A percentile compares a stretch with the other conserved stretches of the same genome.
Conservation (phyloP, 2,329 filamentous ascomycete species). For the Lecanoromycetidae sp. region DNA sequence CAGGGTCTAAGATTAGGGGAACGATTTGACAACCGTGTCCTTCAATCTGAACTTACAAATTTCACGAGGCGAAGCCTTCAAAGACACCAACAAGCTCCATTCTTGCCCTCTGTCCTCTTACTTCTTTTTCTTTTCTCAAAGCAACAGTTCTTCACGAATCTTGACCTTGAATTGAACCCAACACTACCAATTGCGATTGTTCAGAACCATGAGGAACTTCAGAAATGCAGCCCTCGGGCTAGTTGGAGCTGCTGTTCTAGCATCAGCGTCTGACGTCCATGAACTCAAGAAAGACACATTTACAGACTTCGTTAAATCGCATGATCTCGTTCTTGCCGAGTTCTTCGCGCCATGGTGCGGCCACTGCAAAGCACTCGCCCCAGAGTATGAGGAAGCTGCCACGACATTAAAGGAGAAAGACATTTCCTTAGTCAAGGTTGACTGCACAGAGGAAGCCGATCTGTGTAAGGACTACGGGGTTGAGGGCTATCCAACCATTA, state of each 20-base stretch:
- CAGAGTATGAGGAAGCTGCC: conserved; percentile 39
- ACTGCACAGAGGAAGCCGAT: conserved; percentile 89
- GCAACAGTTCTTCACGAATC: neutral
- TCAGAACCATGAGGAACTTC: conserved; percentile 15
- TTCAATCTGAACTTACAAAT: too few relatives aligned
- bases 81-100: neutral
- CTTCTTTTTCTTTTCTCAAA: neutral
- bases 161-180: neutral
- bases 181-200: neutral
- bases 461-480: conserved; percentile 85
- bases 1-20: too few relatives aligned
- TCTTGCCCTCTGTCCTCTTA: neutral
- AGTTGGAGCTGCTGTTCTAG: conserved; percentile 45
- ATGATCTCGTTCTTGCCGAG: conserved; percentile 86
- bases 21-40: too few relatives aligned
- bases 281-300: conserved; percentile 81
- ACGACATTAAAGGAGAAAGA: conserved; percentile 38
- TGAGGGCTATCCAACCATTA: conserved; percentile 96
- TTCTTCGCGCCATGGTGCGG: conserved; percentile 97
- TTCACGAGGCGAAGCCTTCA: too few relatives aligned
- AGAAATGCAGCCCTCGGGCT: conserved; percentile 16
- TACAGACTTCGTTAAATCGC: conserved; percentile 68
- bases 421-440: conserved; percentile 41
- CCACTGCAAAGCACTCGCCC: conserved; percentile 91
- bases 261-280: conserved; percentile 64